Evolutionary conservation across 306 rosid genomes (phyloP), one percentile per base, ranked within the genome.

Genomic region (Ochetophila trinervis): DNA sequence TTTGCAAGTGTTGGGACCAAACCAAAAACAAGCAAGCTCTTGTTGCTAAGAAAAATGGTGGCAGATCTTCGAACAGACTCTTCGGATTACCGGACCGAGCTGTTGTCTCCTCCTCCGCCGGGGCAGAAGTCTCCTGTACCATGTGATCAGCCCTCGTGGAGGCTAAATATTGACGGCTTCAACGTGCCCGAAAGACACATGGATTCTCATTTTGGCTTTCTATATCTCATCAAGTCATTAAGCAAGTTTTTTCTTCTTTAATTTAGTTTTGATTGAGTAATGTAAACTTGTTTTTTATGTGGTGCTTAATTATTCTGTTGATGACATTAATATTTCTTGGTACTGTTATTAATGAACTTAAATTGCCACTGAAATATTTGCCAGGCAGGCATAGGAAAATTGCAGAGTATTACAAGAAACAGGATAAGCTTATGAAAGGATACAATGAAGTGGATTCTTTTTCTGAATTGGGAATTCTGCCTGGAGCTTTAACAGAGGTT

Each of bases 371-470:
- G 19, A 10, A 12, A 22, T 40, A n/a, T 72, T 8, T 77, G 11
- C 37, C 50, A 89, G 98, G 70, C 68, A 91, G 81, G 44, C 84
- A 82, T 27, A 91, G 74, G 70, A 83, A 74, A 64, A 77, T 91
- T 57, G 81, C 88, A 4, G 77, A 82, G 58, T 93, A 89, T 70
- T 93, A 93, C 80, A 83, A 84, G 81, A 89, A 68, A 76, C 98
- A 93, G 74, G 72, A 81, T 56, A 77, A 55, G 34, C 82, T 93
- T 73, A 96, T 93, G 19, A 76, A 84, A 70, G 97, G 90, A 63
- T 93, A 79, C 48, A 78, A 78, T 27, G 94, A 90, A 79, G 83
- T 90, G n/a, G 96, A 93, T 35, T 76, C 87, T 52, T 86, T 65
- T 56, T 65, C 78, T 61, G 93, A 87, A 66, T 60, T 78, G 68